Evolutionary conservation across 768 basidiomycete genomes (phyloP).

Genomic region (Agrocybe pediades): DNA sequence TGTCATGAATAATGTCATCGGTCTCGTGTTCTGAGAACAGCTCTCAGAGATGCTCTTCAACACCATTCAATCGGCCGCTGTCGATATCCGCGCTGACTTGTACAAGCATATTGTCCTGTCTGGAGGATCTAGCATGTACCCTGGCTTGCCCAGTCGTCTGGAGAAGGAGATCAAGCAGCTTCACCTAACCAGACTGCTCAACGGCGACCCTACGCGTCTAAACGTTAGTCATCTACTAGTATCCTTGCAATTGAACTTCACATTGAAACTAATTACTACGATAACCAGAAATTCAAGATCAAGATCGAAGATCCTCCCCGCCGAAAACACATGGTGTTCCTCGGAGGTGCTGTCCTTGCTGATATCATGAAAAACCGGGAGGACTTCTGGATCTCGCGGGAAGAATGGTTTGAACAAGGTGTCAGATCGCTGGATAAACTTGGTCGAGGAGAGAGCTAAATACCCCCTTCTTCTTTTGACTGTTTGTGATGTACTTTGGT

Average conservation of each 20-base stretch:
- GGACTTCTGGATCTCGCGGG: constrained; percentile 94
- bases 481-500: neutral
- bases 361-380: constrained; percentile 97
- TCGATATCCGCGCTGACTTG: constrained; percentile 87
- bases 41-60: constrained; percentile 90
- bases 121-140: constrained; percentile 98
- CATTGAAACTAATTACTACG: neutral
- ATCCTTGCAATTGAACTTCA: neutral
- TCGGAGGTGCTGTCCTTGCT: constrained; percentile 96
- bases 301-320: constrained; percentile 97
- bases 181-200: constrained; percentile 89
- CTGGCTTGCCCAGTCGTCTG: constrained; percentile 92
- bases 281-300: constrained; percentile 94
- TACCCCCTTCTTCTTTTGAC: neutral
- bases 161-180: constrained; percentile 99
- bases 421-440: constrained; percentile 82
- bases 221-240: constrained; percentile 60
- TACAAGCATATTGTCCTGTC: constrained; percentile 99
- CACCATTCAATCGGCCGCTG: constrained; percentile 89
- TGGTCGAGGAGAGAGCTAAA: constrained; percentile 44
- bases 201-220: constrained; percentile 78
- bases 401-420: constrained; percentile 96
- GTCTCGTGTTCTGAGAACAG: neutral
- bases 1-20: neutral
- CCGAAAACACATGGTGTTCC: constrained; percentile 99